Base-by-base conservation (phyloP, 352 stramenopile genomes). In the Phytophthora pluvialis region DNA sequence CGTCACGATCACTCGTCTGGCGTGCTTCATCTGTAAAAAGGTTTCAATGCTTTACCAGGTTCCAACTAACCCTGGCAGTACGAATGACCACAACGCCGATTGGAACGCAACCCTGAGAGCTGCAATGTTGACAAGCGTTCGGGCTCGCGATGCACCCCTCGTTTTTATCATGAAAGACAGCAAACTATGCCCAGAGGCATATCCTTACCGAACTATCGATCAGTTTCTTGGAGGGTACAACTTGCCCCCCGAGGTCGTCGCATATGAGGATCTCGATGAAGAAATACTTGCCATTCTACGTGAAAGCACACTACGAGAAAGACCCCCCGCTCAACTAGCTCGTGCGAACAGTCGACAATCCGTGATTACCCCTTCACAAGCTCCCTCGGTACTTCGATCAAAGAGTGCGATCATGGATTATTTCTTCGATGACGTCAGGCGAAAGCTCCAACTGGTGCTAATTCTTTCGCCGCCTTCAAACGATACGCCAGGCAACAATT, bases 91-190 rank as follows among this genome's bases (percentile, higher is more conserved):
- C 18, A 18, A 3, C 3, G 12, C 1, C 29, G 29, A 46, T 26
- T 91, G 86, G 81, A 79, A 71, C 15, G 11, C 7, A 5, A 38
- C 38, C 5, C 60, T 91, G 7, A 83, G 78, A 56, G 29, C 49
- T 15, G 80, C 70, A 2, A 56, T 94, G 31, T 29, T 91, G 0
- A 57, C 66, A 26, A 81, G 71, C 11, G 64, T 88, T n/a, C 64
- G 63, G 1, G 47, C 69, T 9, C 65, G 38, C 0, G 77, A 89
- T 26, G 48, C 81, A 4, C 42, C 67, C 0, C 26, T 81, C 2
- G 79, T 94, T 12, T 68, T 93, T 12, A 72, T 93, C 21, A 51
- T 93, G 18, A 88, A 93, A 36, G 80, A 91, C 45, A 18, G 42
- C 5, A 61, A 60, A 21, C 53, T 88, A 9, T 44, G 66, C 15